phyloP scores from a whole-genome alignment of 2,329 filamentous ascomycete species.

The Lasiodiplodia hormozganensis region DNA sequence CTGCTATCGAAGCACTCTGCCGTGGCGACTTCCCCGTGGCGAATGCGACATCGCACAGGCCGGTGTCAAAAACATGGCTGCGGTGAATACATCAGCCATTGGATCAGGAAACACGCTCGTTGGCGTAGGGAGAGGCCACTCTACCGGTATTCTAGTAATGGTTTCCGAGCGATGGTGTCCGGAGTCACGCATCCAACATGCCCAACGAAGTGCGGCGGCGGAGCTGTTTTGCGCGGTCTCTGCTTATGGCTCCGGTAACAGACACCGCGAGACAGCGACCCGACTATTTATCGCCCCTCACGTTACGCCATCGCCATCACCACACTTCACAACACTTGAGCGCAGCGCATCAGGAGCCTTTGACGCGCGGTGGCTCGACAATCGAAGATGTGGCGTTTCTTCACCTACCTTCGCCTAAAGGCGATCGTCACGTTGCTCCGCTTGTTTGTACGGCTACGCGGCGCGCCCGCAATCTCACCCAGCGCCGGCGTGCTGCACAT shows the following conservation, averaged over 20 bases:
- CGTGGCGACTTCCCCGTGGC: background rate
- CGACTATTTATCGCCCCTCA: background rate
- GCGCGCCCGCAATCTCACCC: background rate
- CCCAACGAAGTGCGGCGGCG: background rate
- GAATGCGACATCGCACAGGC: background rate
- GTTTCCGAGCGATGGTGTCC: background rate
- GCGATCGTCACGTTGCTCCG: slow-evolving; percentile 31
- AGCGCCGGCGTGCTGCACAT: slow-evolving; percentile 29
- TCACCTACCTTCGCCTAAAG: slow-evolving; percentile 35
- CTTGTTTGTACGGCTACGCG: background rate
- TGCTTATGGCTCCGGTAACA: no score
- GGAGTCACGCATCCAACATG: background rate
- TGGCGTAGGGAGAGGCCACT: background rate
- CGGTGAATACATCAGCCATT: background rate
- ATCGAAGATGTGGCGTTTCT: slow-evolving; percentile 2
- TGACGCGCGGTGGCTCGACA: background rate
- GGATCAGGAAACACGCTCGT: background rate
- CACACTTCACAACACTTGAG: background rate
- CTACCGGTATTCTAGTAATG: background rate
- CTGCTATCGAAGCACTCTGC: background rate
- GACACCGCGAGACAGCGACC: background rate
- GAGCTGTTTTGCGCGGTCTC: background rate
- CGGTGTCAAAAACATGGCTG: background rate
- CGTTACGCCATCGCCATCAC: background rate
- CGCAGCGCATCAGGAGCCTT: background rate